Base-by-base conservation (phyloP, 495 filamentous ascomycete genomes). In the Lentithecium fluviatile region DNA sequence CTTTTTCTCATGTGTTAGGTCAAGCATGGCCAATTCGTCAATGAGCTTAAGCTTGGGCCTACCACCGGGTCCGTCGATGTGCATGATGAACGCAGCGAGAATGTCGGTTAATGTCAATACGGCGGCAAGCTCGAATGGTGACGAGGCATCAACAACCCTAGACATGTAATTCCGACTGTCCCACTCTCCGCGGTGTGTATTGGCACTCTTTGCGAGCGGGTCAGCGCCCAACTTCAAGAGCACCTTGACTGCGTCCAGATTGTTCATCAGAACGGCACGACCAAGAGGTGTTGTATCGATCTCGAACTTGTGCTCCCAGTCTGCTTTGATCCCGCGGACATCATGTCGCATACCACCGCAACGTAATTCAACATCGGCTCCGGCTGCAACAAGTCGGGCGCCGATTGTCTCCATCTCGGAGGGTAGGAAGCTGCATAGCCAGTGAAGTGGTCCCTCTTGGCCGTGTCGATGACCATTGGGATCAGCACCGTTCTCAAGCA, bases 391-490 rank as follows among this genome's bases (percentile, higher is more conserved):
- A 17, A 56, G 24, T 21, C 21, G 2, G 2, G 10, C 5, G 17
- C 37, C 53, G 20, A 56, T 34, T 13, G 8, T 20, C 5, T n/a
- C 23, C 53, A 56, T 56, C n/a, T 56, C 38, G 12, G 25, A 12
- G 12, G 38, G 20, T 19, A 20, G 8, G 38, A 56, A 56, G 17
- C 53, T 34, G 25, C 53, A 45, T 17, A 56, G 53, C 37, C 53
- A 56, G 20, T 56, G 53, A 12, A 56, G 37, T 15, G 53, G 53
- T 11, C 38, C 53, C 20, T 56, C 53, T 46, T 46, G 20, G 10
- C 53, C 40, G 21, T 45, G 13, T 10, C 24, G 19, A 17, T 26
- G 12, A 10, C 23, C 25, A 24, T 34, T 46, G 12, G 53, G 53
- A 10, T 56, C 20, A 32, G 53, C 53, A 2, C 53, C 53, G 8